Evolutionary conservation across 2,329 filamentous ascomycete species (phyloP).

Genomic region (Pseudopyrenochaeta lycopersici): DNA sequence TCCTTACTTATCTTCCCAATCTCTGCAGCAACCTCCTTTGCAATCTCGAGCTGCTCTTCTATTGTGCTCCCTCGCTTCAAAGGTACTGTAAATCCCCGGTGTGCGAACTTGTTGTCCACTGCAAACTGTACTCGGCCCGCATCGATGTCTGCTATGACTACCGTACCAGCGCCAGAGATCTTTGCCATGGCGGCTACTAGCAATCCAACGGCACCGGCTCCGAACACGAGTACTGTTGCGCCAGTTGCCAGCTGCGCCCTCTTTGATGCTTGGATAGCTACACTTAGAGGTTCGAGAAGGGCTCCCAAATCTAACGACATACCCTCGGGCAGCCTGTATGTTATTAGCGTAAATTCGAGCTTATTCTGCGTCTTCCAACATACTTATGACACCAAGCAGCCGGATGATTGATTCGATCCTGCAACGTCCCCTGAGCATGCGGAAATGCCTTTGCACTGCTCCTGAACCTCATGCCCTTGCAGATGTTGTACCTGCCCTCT

Average conservation of each 20-base stretch:
- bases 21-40: conserved; percentile 59
- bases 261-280: conserved; percentile 67
- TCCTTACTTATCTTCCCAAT: conserved; percentile 50
- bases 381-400: conserved; percentile 66
- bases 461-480: conserved; percentile 65
- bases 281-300: conserved; percentile 67
- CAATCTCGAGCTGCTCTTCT: conserved; percentile 64
- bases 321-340: conserved; percentile 56
- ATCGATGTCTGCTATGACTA: conserved; percentile 70
- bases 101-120: conserved; percentile 58
- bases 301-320: conserved; percentile 66
- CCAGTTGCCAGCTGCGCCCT: conserved; percentile 59
- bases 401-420: conserved; percentile 69
- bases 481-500: conserved; percentile 69
- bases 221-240: conserved; percentile 65
- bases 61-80: conserved; percentile 57
- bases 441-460: conserved; percentile 68
- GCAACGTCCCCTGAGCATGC: conserved; percentile 71
- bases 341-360: conserved; percentile 9
- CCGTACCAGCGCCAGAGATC: conserved; percentile 61
- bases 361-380: conserved; percentile 12
- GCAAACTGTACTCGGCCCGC: conserved; percentile 65
- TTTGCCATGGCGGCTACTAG: conserved; percentile 66
- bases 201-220: conserved; percentile 69
- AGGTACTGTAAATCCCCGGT: conserved; percentile 56